These are phyloP conservation scores for Emericellopsis atlantica DNA, from an alignment of 2,329 filamentous ascomycete genomes.

Conservation along the genomic window DNA sequence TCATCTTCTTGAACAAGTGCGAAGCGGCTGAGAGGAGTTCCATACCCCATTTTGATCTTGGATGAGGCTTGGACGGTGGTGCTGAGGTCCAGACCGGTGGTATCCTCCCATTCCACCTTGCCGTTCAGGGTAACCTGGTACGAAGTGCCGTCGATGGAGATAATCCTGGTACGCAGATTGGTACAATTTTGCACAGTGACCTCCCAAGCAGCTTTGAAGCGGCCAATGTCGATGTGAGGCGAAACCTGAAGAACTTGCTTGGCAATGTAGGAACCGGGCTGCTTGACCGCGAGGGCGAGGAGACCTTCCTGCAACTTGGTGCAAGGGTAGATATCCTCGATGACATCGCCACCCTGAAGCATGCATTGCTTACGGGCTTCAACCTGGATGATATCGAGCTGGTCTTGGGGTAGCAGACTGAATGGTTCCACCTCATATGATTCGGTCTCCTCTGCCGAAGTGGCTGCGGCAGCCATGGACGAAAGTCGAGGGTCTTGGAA, in stretches of 20 bases:
- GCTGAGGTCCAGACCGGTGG: background rate
- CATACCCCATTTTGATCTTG: conserved; percentile 4
- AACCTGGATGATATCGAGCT: background rate
- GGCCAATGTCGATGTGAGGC: conserved; percentile 6
- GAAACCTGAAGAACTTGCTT: conserved; percentile 12
- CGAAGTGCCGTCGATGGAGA: background rate
- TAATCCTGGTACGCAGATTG: conserved; percentile 5
- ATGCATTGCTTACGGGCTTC: conserved; percentile 1
- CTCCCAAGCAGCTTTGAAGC: conserved; percentile 16
- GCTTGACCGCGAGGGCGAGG: conserved; percentile 19
- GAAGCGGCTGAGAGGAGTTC: conserved; percentile 3
- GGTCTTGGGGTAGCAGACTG: background rate
- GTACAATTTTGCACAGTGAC: conserved; percentile 1
- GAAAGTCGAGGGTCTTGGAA: conserved; percentile 25
- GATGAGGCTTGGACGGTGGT: background rate
- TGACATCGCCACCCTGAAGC: background rate
- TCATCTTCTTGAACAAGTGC: conserved; percentile 1
- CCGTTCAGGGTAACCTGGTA: background rate
- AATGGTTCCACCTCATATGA: background rate
- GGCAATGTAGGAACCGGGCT: conserved; percentile 22
- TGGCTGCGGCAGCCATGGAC: conserved; percentile 21
- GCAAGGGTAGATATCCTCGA: conserved; percentile 25
- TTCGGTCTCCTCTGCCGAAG: background rate
- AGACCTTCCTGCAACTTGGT: conserved; percentile 26
- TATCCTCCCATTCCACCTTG: background rate